Evolutionary conservation across 495 filamentous ascomycete genomes (phyloP), one percentile per base, ranked within the genome.

Genomic region (Podospora comata): DNA sequence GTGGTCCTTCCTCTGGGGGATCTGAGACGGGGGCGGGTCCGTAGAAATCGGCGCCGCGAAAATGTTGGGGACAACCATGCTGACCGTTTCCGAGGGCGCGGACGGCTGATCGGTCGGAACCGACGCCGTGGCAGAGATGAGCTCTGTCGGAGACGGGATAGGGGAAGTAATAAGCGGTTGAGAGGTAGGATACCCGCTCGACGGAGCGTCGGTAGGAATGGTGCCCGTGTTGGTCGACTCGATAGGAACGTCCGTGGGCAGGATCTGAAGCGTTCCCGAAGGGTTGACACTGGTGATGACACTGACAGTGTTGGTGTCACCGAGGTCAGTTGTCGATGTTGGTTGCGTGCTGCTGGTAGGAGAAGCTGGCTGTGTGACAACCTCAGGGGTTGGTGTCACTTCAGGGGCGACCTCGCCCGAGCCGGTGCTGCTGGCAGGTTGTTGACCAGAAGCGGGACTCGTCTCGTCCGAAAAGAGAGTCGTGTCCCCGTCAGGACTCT

Each of bases 11-110:
- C 68, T 77, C 80, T 83, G 78, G 26, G 77, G 64, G 68, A 94
- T 87, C 39, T 77, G 80, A 1, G 79, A 57, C 0, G 89, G 83
- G 62, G 89, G 86, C 20, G 86, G 70, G 16, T 80, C 84, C 16
- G 86, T 89, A 63, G 84, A 84, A 64, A 94, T 82, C 27, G 91
- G 89, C 11, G 81, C 72, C 67, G 77, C 72, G 70, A 85, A 86
- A 66, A 87, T 84, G 62, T 85, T 72, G 2, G 68, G 32, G 11
- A 75, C 74, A 20, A 72, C 32, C 69, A 72, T 75, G 57, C 60
- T 71, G 62, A 68, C 60, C 7, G 61, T 26, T 53, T 64, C 32
- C 2, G 64, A 15, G 13, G 58, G 20, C 19, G 32, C 39, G 65
- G 58, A n/a, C 48, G 20, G n/a, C 18, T 64, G n/a, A 34, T 60